Conservation (phyloP, 2,329 filamentous ascomycete species). For the Pseudophaeomoniella oleicola region DNA sequence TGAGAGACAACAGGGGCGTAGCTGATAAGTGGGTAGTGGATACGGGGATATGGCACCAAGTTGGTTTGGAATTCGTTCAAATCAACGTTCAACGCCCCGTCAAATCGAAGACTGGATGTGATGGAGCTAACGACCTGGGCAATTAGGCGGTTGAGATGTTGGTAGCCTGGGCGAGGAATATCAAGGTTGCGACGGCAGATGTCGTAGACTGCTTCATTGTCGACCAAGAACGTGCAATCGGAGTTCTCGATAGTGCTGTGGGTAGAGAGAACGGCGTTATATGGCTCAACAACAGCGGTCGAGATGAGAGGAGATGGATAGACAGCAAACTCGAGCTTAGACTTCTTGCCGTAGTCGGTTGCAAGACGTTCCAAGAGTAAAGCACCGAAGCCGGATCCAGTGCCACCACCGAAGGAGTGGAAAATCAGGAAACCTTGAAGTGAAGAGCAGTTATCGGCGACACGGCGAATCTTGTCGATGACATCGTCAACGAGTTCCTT, state of each 20-base stretch:
- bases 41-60: constrained; percentile 52
- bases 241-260: constrained; percentile 54
- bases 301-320: constrained; percentile 51
- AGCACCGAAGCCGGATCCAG: constrained; percentile 52
- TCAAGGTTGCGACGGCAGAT: constrained; percentile 52
- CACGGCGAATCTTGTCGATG: constrained; percentile 49
- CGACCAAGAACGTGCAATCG: constrained; percentile 54
- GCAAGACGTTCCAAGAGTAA: constrained; percentile 50
- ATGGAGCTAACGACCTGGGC: constrained; percentile 55
- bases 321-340: constrained; percentile 52
- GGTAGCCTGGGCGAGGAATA: constrained; percentile 48
- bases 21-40: constrained; percentile 52
- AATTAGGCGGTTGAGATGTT: constrained; percentile 52
- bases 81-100: constrained; percentile 53
- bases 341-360: constrained; percentile 53
- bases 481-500: constrained; percentile 52
- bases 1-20: constrained; percentile 52
- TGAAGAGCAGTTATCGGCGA: constrained; percentile 51
- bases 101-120: constrained; percentile 50
- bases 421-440: constrained; percentile 55
- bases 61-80: constrained; percentile 58
- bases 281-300: constrained; percentile 54
- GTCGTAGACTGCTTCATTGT: constrained; percentile 55
- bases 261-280: constrained; percentile 43
- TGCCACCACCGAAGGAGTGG: constrained; percentile 55